These are phyloP conservation scores for Cladophialophora immunda DNA, from an alignment of 2,329 filamentous ascomycete genomes.

Conservation along the genomic window DNA sequence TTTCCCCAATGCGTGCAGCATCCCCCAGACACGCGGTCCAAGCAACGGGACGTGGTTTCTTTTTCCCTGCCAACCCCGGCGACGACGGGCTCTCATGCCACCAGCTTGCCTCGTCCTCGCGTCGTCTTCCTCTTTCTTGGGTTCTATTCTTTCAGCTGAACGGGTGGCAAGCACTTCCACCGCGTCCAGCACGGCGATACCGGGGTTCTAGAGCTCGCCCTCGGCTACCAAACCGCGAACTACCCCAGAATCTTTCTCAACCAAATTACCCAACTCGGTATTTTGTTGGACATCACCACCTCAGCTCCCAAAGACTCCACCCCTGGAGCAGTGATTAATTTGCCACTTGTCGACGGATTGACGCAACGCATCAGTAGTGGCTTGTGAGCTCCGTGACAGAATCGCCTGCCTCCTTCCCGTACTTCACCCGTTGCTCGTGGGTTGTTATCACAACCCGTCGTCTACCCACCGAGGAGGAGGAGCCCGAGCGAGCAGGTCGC, in stretches of 20 bases:
- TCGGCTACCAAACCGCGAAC: background rate
- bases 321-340: background rate
- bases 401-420: background rate
- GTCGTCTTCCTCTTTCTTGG: background rate
- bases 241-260: background rate
- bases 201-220: background rate
- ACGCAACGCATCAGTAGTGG: background rate
- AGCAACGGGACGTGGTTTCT: background rate
- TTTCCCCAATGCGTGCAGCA: background rate
- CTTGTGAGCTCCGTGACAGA: background rate
- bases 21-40: background rate
- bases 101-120: background rate
- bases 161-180: background rate
- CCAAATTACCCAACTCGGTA: background rate
- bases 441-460: background rate
- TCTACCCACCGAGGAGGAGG: background rate
- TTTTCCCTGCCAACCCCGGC: too few species aligned
- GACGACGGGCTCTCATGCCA: background rate
- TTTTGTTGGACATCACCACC: background rate
- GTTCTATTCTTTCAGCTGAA: background rate
- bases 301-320: background rate
- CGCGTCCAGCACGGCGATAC: background rate
- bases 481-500: background rate
- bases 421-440: background rate
- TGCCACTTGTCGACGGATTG: background rate